A percentile compares a stretch with the other conserved stretches of the same genome.
Evolutionary conservation across 73 alveolate genomes (phyloP).

Genomic region (Durusdinium trenchii): DNA sequence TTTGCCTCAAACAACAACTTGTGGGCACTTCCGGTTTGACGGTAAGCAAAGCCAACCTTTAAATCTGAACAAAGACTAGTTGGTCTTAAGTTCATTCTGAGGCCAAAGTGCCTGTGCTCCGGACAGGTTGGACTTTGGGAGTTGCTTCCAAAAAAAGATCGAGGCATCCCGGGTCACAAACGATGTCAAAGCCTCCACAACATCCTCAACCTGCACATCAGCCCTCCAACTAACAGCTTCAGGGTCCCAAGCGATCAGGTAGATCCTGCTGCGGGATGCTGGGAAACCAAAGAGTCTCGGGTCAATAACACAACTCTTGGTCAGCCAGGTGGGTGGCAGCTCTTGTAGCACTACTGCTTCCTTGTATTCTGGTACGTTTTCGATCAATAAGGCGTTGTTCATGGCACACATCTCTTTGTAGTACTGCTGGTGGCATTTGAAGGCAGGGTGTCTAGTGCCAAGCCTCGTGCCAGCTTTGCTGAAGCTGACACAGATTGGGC

Average conservation of each 20-base stretch:
- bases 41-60: background rate
- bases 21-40: background rate
- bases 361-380: background rate
- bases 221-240: background rate
- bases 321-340: background rate
- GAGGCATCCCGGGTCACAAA: background rate
- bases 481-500: background rate
- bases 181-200: background rate
- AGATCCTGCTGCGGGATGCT: background rate
- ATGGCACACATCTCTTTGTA: background rate
- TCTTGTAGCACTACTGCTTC: background rate
- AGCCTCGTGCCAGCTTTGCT: background rate
- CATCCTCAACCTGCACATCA: background rate
- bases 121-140: background rate
- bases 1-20: background rate
- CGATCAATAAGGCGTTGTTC: background rate
- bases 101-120: background rate
- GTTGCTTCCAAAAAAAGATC: background rate
- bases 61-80: background rate
- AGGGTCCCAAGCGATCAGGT: background rate
- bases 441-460: background rate
- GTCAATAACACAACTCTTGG: background rate
- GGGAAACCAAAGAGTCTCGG: background rate
- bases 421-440: background rate
- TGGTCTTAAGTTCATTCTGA: background rate